Conservation (phyloP, 2,329 filamentous ascomycete genomes). For the Exophiala sp. region DNA sequence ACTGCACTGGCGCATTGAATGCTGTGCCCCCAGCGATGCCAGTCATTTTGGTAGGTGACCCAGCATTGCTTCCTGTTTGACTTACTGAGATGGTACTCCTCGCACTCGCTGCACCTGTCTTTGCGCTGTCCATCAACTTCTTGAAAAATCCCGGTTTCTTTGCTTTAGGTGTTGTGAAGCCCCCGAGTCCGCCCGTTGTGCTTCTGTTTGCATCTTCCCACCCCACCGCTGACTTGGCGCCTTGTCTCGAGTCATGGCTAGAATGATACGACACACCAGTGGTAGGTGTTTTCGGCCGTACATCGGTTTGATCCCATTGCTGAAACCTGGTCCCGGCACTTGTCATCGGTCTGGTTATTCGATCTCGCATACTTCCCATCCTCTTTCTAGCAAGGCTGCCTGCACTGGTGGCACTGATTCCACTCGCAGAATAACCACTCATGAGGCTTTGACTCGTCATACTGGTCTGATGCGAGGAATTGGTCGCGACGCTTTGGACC, state of each 20-base stretch:
- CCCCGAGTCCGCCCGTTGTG: constrained; percentile 65
- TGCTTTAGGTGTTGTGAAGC: constrained; percentile 66
- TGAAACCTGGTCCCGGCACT: constrained; percentile 37
- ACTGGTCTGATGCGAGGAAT: constrained; percentile 63
- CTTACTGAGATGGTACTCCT: constrained; percentile 74
- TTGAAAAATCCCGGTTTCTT: constrained; percentile 90
- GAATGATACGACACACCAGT: constrained; percentile 86
- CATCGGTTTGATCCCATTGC: constrained; percentile 32
- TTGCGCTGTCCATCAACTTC: constrained; percentile 88
- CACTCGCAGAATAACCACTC: constrained; percentile 87
- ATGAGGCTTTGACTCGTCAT: constrained; percentile 81
- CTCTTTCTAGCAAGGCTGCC: constrained; percentile 77
- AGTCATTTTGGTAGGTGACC: constrained; percentile 48
- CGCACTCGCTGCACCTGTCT: constrained; percentile 85
- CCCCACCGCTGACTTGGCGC: constrained; percentile 59
- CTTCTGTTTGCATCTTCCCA: constrained; percentile 43
- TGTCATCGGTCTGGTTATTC: constrained; percentile 41
- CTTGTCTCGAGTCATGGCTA: constrained; percentile 63
- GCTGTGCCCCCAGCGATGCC: constrained; percentile 49
- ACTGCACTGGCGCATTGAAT: constrained; percentile 23
- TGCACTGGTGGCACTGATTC: constrained; percentile 89
- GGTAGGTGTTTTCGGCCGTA: constrained; percentile 50
- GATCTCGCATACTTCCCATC: constrained; percentile 30
- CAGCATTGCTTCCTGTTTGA: constrained; percentile 41
- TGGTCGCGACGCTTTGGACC: constrained; percentile 61